Evolutionary conservation across 2,329 filamentous ascomycete genomes (phyloP).

Genomic region (Decorospora gaudefroyi): DNA sequence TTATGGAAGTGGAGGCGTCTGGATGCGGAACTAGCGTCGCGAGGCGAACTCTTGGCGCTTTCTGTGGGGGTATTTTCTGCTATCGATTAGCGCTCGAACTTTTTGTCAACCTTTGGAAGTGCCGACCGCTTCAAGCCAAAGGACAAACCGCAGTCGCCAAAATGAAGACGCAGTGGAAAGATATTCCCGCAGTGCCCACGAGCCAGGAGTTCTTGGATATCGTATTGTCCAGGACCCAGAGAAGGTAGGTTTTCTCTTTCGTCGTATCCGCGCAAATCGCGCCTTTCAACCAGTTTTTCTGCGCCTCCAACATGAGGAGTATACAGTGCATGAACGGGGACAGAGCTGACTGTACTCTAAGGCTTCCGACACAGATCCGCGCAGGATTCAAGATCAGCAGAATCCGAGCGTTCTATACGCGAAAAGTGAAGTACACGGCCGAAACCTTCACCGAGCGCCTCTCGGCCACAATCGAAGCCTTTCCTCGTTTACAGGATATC

Average conservation of each 20-base stretch:
- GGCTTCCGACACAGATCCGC: conserved; percentile 92
- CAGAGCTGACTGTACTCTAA: conserved; percentile 33
- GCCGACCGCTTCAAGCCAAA: conserved; percentile 24
- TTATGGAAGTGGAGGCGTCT: not conserved
- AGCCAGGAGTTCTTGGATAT: conserved; percentile 97
- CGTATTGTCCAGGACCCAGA: conserved; percentile 72
- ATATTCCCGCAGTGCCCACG: conserved; percentile 86
- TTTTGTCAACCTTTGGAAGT: conserved; percentile 22
- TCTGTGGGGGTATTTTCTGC: conserved; percentile 16
- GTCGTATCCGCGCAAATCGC: conserved; percentile 4
- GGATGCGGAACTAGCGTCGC: conserved; percentile 9
- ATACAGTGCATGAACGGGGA: not conserved
- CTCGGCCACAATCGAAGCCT: conserved; percentile 80
- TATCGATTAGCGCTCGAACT: conserved; percentile 20
- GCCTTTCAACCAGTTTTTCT: conserved; percentile 16
- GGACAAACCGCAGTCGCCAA: conserved; percentile 26
- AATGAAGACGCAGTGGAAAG: conserved; percentile 53
- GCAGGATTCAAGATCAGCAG: conserved; percentile 94
- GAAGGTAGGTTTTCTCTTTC: conserved; percentile 16
- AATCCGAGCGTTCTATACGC: conserved; percentile 94
- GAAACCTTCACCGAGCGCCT: conserved; percentile 98
- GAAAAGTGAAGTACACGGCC: conserved; percentile 92
- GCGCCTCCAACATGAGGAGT: conserved; percentile 67
- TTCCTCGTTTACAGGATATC: conserved; percentile 90
- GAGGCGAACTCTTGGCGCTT: conserved; percentile 22